Percentiles rank a stretch among this genome's conserved stretches.
Conservation (phyloP, 1,284 basidiomycete species). For the Cutaneotrichosporon sp. region DNA sequence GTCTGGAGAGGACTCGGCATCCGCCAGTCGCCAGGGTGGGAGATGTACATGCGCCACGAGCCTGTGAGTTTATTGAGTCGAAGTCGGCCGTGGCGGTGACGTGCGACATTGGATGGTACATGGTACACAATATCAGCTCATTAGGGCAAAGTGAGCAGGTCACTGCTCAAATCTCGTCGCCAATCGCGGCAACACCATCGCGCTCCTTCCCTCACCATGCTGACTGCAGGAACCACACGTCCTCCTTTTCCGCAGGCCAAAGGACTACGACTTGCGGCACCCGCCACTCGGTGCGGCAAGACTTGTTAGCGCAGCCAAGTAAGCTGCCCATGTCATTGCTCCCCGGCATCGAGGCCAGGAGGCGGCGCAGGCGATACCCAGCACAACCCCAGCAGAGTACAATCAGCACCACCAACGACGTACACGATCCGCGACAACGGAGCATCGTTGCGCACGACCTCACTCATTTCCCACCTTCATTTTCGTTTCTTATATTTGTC, state of each 20-base stretch:
- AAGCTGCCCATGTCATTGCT: neutral
- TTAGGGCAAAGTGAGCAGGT: neutral
- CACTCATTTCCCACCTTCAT: neutral
- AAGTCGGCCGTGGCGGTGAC: neutral
- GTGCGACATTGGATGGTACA: too few relatives aligned
- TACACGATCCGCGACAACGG: neutral
- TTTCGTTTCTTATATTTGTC: neutral
- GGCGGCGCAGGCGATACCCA: neutral
- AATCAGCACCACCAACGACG: neutral
- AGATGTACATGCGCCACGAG: conserved; percentile 55
- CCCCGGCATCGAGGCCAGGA: neutral
- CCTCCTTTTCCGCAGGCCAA: conserved; percentile 51
- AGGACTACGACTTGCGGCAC: conserved; percentile 45
- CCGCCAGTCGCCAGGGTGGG: conserved; percentile 53
- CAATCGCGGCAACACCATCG: too few relatives aligned
- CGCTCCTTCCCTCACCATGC: neutral
- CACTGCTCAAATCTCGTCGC: neutral
- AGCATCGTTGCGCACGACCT: neutral
- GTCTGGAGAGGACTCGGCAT: conserved; percentile 53
- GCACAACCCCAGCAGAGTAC: neutral
- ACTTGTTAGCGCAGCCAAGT: conserved; percentile 3
- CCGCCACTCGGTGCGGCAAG: conserved; percentile 34
- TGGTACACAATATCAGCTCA: neutral
- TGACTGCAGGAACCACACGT: conserved; percentile 48
- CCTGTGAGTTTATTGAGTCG: conserved; percentile 36